A percentile compares a stretch with the other conserved stretches of the same genome.
phyloP scores from a whole-genome alignment of 2,329 filamentous ascomycete genomes.

The Botrytis deweyae region DNA sequence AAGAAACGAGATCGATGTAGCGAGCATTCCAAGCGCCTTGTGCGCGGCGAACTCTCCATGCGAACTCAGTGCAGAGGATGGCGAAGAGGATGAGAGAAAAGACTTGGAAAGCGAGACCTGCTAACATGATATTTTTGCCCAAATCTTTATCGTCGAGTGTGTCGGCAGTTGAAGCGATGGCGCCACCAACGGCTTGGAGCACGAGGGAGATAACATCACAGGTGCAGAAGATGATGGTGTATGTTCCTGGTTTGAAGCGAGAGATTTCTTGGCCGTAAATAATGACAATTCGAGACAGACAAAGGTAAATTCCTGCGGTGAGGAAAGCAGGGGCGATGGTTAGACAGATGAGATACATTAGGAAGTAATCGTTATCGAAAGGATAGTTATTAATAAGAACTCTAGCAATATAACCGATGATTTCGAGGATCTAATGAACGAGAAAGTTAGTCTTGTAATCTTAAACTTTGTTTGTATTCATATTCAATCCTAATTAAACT shows the following conservation, averaged over 20 bases:
- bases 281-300: constrained; percentile 47
- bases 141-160: constrained; percentile 27
- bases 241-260: constrained; percentile 48
- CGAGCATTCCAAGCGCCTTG: constrained; percentile 26
- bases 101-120: constrained; percentile 44
- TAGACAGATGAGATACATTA: constrained; percentile 59
- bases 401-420: constrained; percentile 53
- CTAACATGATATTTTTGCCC: constrained; percentile 42
- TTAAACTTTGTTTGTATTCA: background rate
- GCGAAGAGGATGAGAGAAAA: constrained; percentile 39
- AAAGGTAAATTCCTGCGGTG: constrained; percentile 61
- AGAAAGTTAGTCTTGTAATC: background rate
- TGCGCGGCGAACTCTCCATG: constrained; percentile 23
- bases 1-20: constrained; percentile 28
- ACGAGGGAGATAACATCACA: constrained; percentile 58
- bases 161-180: constrained; percentile 51
- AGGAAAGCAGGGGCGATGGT: constrained; percentile 48
- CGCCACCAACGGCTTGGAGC: constrained; percentile 58
- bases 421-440: constrained; percentile 12
- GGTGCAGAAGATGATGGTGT: constrained; percentile 49
- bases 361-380: constrained; percentile 54
- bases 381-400: constrained; percentile 53
- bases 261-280: constrained; percentile 50
- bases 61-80: constrained; percentile 27
- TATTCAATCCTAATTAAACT: too few species aligned